A percentile compares a stretch with the other conserved stretches of the same genome.
Conservation (phyloP, 1,284 basidiomycete genomes). For the Stereum hirsutum region DNA sequence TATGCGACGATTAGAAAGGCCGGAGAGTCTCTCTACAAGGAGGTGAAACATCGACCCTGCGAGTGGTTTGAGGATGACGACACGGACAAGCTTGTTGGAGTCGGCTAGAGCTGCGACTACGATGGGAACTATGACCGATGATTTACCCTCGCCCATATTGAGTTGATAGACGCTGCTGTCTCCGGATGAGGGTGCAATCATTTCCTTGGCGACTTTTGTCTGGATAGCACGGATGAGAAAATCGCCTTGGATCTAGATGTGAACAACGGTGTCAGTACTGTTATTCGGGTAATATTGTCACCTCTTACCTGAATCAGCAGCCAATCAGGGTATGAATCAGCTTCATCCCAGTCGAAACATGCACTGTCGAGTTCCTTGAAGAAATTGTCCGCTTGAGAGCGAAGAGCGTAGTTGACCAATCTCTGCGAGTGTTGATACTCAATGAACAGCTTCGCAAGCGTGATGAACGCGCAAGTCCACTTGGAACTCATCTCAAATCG, state of each 20-base stretch:
- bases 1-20: constrained; percentile 34
- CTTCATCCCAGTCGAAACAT: constrained; percentile 11
- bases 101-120: constrained; percentile 29
- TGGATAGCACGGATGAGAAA: constrained; percentile 33
- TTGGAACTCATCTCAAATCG: background rate
- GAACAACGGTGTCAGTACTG: too few species aligned
- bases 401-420: constrained; percentile 13
- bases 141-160: constrained; percentile 54
- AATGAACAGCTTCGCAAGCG: constrained; percentile 19
- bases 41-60: constrained; percentile 37
- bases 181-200: constrained; percentile 31
- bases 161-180: constrained; percentile 37
- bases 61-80: constrained; percentile 36
- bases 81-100: constrained; percentile 30
- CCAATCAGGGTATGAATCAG: constrained; percentile 28
- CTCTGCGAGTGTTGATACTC: constrained; percentile 25
- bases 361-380: constrained; percentile 23
- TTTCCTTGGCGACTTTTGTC: constrained; percentile 29
- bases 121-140: constrained; percentile 43
- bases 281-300: too few species aligned
- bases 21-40: constrained; percentile 31
- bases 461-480: constrained; percentile 22
- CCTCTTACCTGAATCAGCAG: constrained; percentile 35
- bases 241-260: constrained; percentile 31
- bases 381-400: constrained; percentile 19